Conservation (phyloP, 2,329 filamentous ascomycete species). For the Cadophora malorum region DNA sequence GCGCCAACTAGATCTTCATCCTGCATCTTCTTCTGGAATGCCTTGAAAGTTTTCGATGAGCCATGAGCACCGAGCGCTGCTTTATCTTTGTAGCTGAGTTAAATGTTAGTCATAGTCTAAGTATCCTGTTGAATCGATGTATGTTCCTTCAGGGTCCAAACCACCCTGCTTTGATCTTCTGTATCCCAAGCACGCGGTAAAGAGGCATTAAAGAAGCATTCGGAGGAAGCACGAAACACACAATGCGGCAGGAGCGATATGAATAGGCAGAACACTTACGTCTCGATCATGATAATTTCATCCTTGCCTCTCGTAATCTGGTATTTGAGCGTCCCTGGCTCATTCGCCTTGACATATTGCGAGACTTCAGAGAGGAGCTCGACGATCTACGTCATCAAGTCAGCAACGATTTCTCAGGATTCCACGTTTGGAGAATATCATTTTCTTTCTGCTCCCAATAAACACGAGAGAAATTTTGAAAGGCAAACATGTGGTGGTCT, state of each 20-base stretch:
- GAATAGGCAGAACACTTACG: conserved; percentile 26
- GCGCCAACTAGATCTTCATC: conserved; percentile 37
- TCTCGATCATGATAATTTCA: conserved; percentile 43
- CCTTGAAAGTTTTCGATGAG: conserved; percentile 34
- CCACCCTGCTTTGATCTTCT: too few relatives aligned
- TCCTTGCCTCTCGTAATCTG: conserved; percentile 38
- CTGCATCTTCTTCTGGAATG: conserved; percentile 35
- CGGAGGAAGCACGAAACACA: not conserved
- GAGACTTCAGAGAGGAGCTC: conserved; percentile 39
- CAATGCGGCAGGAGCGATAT: not conserved
- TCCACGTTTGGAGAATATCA: too few relatives aligned
- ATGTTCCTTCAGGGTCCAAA: too few relatives aligned
- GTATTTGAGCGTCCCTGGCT: conserved; percentile 42
- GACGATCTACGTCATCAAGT: conserved; percentile 33
- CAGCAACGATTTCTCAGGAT: too few relatives aligned
- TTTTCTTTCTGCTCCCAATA: too few relatives aligned
- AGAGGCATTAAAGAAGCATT: too few relatives aligned
- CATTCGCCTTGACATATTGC: conserved; percentile 36
- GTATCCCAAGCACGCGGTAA: too few relatives aligned
- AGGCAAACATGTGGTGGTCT: not conserved
- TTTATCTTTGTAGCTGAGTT: conserved; percentile 41
- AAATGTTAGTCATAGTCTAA: conserved; percentile 19
- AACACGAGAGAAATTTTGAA: too few relatives aligned
- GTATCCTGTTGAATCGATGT: too few relatives aligned
- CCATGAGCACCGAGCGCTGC: conserved; percentile 38